Evolutionary conservation across 2,329 filamentous ascomycete species (phyloP), one percentile per base, ranked within the genome.

Genomic region (Hansfordia pulvinata): DNA sequence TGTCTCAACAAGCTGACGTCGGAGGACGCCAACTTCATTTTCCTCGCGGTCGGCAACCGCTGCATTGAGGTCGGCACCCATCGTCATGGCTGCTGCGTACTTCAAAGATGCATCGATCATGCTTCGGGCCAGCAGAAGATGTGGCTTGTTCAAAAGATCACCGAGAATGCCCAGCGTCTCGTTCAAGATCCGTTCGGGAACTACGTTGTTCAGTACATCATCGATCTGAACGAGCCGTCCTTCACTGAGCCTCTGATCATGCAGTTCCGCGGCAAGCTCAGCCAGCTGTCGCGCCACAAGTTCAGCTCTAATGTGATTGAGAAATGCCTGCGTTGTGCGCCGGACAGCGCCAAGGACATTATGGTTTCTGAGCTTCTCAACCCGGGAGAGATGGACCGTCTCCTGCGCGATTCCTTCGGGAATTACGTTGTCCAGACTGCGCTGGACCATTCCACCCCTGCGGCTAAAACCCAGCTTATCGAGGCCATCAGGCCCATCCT

Each of bases 251-350:
- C 88, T 4, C 64, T 98, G 20, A 90, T 92, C 34, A 61, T 67
- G 28, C 77, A 76, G 44, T 94, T 98, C 60, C 60, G 68, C 30
- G 78, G 78, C 41, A 66, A 64, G 62, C 82, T 71, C 60, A 79
- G 50, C 45, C 68, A 53, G 54, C 69, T 69, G 10, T 96, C 90
- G 5, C 86, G 85, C 50, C 90, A 98, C 61, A 98, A 98, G 57
- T 98, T 98, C 61, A 94, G 85, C 58, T 96, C 90, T 44, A 98
- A 98, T 42, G 90, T 98, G 31, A 88, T 98, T 36, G 90, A 98
- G 61, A 98, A 98, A 53, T 86, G 81, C 43, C 60, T 96, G 32
- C 84, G 90, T 30, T 93, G 84, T 47, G 77, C 86, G 19, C 73
- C 80, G 33, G 62, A 73, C 14, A 61, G 69, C 8, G 79, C 79